Conservation (phyloP, 495 filamentous ascomycete species). For the Symbiotaphrina buchneri region DNA sequence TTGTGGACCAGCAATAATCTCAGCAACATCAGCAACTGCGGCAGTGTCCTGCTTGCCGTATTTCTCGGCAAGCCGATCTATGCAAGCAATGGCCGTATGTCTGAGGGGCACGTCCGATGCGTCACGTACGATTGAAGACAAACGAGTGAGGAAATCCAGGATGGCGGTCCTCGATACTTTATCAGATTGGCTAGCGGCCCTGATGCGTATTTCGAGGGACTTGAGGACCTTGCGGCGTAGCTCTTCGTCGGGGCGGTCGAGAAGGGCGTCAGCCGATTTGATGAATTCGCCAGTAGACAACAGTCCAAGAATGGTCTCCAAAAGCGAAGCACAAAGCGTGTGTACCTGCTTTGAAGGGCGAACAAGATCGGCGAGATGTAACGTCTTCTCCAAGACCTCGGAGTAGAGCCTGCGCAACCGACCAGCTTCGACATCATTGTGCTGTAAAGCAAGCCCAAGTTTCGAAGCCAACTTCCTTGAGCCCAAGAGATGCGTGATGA, state of each 20-base stretch:
- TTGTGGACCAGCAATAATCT: slow-evolving; percentile 48
- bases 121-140: slow-evolving; percentile 49
- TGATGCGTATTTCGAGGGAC: slow-evolving; percentile 52
- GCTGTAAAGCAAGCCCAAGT: background rate
- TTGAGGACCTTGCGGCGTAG: slow-evolving; percentile 59
- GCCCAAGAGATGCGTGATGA: slow-evolving; percentile 29
- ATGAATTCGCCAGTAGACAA: slow-evolving; percentile 70
- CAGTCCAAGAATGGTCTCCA: slow-evolving; percentile 53
- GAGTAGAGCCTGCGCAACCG: slow-evolving; percentile 46
- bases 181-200: slow-evolving; percentile 41
- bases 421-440: slow-evolving; percentile 17
- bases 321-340: slow-evolving; percentile 38
- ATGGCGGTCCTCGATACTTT: slow-evolving; percentile 39
- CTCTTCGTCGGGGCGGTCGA: slow-evolving; percentile 45
- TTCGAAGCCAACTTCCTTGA: slow-evolving; percentile 21
- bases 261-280: slow-evolving; percentile 54
- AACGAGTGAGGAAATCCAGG: slow-evolving; percentile 53
- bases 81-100: slow-evolving; percentile 61
- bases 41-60: slow-evolving; percentile 73
- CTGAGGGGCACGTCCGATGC: slow-evolving; percentile 50
- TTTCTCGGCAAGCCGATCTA: slow-evolving; percentile 74
- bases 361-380: slow-evolving; percentile 28
- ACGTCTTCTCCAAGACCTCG: slow-evolving; percentile 39
- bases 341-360: slow-evolving; percentile 15
- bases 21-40: slow-evolving; percentile 37